phyloP scores from a whole-genome alignment of 306 rosid species.

The Cicer pinnatifidum region DNA sequence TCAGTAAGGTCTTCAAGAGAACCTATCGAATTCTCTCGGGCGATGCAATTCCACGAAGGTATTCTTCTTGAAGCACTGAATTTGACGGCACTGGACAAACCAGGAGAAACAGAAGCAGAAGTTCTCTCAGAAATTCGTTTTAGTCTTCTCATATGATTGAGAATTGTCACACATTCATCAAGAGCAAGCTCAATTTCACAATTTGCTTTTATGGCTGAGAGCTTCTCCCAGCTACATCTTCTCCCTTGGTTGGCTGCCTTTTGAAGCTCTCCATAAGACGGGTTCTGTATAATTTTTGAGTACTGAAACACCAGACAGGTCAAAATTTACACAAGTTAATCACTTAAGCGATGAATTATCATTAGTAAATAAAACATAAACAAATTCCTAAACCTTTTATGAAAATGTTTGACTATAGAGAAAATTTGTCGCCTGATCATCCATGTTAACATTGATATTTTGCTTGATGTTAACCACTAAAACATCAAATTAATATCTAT shows the following conservation, averaged over 20 bases:
- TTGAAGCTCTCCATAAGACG: constrained; percentile 86
- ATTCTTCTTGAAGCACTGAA: constrained; percentile 86
- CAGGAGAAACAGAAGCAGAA: constrained; percentile 66
- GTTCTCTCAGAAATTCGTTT: constrained; percentile 78
- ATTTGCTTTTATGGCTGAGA: constrained; percentile 91
- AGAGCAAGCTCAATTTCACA: constrained; percentile 93
- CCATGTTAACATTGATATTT: constrained; percentile 3
- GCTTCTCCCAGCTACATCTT: constrained; percentile 99
- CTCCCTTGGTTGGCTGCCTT: constrained; percentile 98
- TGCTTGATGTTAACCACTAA: constrained; percentile 20
- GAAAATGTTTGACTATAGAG: constrained; percentile 9
- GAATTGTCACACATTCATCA: constrained; percentile 85
- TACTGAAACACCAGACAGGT: constrained; percentile 56
- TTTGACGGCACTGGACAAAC: constrained; percentile 56
- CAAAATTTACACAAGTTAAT: constrained; percentile 41
- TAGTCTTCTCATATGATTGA: constrained; percentile 91
- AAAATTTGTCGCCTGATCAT: not conserved
- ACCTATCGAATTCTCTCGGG: constrained; percentile 90
- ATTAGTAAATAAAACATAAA: constrained; percentile 15
- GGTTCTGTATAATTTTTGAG: constrained; percentile 87
- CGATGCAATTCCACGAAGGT: constrained; percentile 97
- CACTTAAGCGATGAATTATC: constrained; percentile 21
- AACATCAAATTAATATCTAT: not conserved
- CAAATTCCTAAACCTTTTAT: constrained; percentile 9
- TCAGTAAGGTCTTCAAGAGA: constrained; percentile 83